Evolutionary conservation across 164 flowering plant genomes (phyloP).

Genomic region (Vitis cinerea): DNA sequence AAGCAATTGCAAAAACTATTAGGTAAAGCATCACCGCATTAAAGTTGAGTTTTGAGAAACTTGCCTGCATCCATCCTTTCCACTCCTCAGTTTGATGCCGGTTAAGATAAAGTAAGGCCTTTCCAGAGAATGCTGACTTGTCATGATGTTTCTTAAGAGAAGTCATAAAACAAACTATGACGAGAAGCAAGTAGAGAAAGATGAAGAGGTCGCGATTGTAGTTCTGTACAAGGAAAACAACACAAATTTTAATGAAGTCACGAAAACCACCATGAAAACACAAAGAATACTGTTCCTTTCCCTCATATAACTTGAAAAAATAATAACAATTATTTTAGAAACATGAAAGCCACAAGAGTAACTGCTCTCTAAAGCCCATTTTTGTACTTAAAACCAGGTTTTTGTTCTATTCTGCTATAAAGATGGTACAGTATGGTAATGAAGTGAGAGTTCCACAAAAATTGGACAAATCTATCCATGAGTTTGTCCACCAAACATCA

Average conservation of each 20-base stretch:
- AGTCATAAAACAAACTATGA: constrained; percentile 85
- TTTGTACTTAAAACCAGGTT: no score
- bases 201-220: constrained; percentile 96
- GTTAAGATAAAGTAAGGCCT: constrained; percentile 77
- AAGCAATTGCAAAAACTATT: no score
- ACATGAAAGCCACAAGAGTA: no score
- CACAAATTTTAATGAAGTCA: background rate
- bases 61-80: constrained; percentile 99
- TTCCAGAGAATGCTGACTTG: constrained; percentile 86
- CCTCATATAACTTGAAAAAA: no score
- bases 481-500: no score
- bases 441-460: no score
- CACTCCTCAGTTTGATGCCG: constrained; percentile 99
- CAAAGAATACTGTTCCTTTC: background rate
- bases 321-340: no score
- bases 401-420: no score
- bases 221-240: constrained; percentile 50
- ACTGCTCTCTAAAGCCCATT: no score
- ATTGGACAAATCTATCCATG: no score
- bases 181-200: constrained; percentile 78
- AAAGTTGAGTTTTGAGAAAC: constrained; percentile 8
- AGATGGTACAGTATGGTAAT: no score
- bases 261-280: background rate
- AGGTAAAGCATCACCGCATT: no score
- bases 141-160: constrained; percentile 90